Base-by-base conservation (phyloP, 202 grass and related monocot genomes). In the Cymbopogon flexuosus region DNA sequence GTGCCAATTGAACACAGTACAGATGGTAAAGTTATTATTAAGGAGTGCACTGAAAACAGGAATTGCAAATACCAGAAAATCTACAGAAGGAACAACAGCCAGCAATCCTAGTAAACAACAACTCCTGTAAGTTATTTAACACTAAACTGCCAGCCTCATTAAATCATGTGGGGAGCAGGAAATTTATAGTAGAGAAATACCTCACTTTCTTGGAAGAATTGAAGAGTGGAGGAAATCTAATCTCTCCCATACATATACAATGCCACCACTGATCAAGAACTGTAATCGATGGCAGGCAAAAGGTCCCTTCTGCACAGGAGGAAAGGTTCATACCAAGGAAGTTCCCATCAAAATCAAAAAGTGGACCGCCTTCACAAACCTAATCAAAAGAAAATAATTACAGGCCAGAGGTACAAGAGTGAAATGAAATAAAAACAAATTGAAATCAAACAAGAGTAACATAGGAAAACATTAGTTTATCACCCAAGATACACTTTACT, bases 271-370 rank as follows among this genome's bases (percentile, higher is more conserved):
- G 11, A 0, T 19, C 14, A 34, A 33, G 0, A 49, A 64, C 5
- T 9, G 4, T 34, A 14, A 1, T 1, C 2, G 10, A 6, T 65
- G 59, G 59, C 9, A 47, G 3, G 9, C 46, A 78, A 13, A 34
- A 21, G 16, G 40, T 78, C 49, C 14, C 35, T 45, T 65, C 16
- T 1, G 5, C 12, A 35, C 47, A 19, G 18, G 11, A 54, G 35
- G 10, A 21, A 73, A 73, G 18, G 30, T 76, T 76, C 59, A 65
- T 64, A 40, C 40, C 59, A 65, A 64, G n/a, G 34, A 77, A 77
- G 4, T 65, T 19, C 10, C 75, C 75, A 47, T 78, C 59, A 34
- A 4, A 22, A 65, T 64, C 59, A 65, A 77, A 64, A 19, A 47
- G 40, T 64, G 59, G 39, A 5, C 74, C 59, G 1, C 74, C 59